Conservation (phyloP, 2,329 filamentous ascomycete species). For the Graphiopsis chlorocephala region DNA sequence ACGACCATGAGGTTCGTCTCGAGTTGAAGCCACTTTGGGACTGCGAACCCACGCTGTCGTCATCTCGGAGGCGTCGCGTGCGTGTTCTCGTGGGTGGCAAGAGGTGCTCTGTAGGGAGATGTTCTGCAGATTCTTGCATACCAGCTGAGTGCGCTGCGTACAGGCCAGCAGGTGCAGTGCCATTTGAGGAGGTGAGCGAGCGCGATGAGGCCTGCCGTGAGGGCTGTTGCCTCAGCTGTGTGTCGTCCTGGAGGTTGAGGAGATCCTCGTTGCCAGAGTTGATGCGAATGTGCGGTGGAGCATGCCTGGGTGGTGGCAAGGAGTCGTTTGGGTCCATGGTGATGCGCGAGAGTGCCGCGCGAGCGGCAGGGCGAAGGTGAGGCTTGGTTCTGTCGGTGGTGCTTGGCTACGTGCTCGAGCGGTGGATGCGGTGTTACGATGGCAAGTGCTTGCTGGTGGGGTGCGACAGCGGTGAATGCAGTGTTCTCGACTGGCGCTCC, state of each 20-base stretch:
- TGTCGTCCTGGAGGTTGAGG: conserved; percentile 35
- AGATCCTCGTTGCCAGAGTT: conserved; percentile 60
- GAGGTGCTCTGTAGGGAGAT: conserved; percentile 47
- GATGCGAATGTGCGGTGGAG: conserved; percentile 60
- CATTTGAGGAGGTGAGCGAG: conserved; percentile 43
- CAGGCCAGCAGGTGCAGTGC: conserved; percentile 30
- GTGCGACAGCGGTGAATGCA: background rate
- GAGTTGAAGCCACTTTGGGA: conserved; percentile 54
- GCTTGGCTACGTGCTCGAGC: background rate
- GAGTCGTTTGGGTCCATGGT: conserved; percentile 22
- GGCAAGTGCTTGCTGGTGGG: background rate
- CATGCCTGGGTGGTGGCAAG: conserved; percentile 29
- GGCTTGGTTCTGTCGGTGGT: background rate
- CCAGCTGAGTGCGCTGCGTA: conserved; percentile 21
- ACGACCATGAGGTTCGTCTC: conserved; percentile 64
- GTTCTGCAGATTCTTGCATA: conserved; percentile 47
- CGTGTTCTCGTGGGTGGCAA: conserved; percentile 50
- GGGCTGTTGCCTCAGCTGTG: conserved; percentile 35
- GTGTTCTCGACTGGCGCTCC: conserved; percentile 1
- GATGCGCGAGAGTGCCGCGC: conserved; percentile 13
- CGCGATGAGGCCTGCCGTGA: conserved; percentile 43
- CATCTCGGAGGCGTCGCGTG: conserved; percentile 51
- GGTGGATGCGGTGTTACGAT: conserved; percentile 1
- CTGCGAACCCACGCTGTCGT: conserved; percentile 51
- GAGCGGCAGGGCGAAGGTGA: conserved; percentile 5